Evolutionary conservation across 208 protist genomes (phyloP), one percentile per base, ranked within the genome.

Genomic region (Naegleria fowleri): DNA sequence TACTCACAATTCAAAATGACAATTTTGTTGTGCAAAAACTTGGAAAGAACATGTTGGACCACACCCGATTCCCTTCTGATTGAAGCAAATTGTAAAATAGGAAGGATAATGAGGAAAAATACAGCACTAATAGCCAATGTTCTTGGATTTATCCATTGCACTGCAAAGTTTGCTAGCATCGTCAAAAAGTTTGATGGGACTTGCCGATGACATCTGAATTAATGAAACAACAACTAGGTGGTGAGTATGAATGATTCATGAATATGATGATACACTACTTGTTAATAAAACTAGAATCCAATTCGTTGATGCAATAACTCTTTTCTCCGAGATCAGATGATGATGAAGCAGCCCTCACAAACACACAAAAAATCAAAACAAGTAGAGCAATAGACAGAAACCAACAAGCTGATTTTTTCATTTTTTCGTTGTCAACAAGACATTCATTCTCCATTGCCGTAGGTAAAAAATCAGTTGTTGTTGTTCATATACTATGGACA

Each of bases 261-360:
- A 83, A 43, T 0, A 39, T 29, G 13, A 43, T 85, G 36, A 43
- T 19, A 43, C n/a, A 39, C 22, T 85, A 88, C 33, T 36, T 51
- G 36, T 88, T 88, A 39, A 88, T 29, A 88, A 88, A 88, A 88
- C 41, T 58, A 88, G 51, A 19, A 39, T 88, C 85, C 6, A 40
- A 40, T 58, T 88, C 85, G 38, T 58, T 88, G 0, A 88, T 39
- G 29, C 85, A 88, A 88, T 58, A 88, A 58, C 67, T 79, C 29
- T 79, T 79, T 58, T 6, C 38, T 85, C 79, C 79, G 25, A 85
- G 41, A n/a, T 33, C 41, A 6, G n/a, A 43, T 43, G 79, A n/a
- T 83, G 75, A 38, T 11, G 75, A 67, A 19, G 11, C 13, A 67
- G 55, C 55, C 2, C 19, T 3, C 11, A 67, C 55, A 15, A 19